Base-by-base conservation (phyloP, 2,329 filamentous ascomycete species). In the Nemania bipapillata region DNA sequence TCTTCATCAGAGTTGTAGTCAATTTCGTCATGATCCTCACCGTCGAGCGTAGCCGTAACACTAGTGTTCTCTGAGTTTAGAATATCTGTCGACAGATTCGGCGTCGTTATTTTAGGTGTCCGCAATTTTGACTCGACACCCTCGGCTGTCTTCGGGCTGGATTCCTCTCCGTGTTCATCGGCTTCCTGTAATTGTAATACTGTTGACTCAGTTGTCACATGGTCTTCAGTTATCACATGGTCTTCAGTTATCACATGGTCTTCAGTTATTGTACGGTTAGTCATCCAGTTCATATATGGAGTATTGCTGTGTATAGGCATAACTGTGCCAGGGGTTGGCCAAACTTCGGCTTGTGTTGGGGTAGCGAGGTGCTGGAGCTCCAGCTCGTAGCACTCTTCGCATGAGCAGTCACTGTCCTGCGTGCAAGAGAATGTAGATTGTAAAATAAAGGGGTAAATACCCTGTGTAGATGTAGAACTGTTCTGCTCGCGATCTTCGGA, bases 1-100 rank as follows among this genome's bases (percentile, higher is more conserved):
- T 79, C 81, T 30, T 79, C 76, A 49, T 79, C 78, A 1, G 77
- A 76, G 60, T 65, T 26, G 24, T 81, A 79, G 65, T 80, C 77
- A 53, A 80, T 80, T 58, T 78, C 76, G 58, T 77, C 76, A 40
- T 77, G 72, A 28, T 78, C 77, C 24, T 78, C 77, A 22, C 75
- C 73, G 35, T 76, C 75, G 5, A 80, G 71, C 50, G 77, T 79
- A 17, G 74, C 77, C 8, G 79, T 79, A 15, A 77, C 79, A 63
- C 79, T 80, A 30, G 77, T 80, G 56, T 75, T 75, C 9, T 79
- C 76, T 11, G 80, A 81, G 22, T 74, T 77, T 63, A 75, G 76
- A n/a, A 70, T 77, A 45, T 78, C 79, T 20, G 67, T 71, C 40
- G 74, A 64, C 40, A 74, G 74, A 53, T 71, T 68, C 9, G 59